phyloP scores from a whole-genome alignment of 2,329 filamentous ascomycete species.

The Paecilomyces formosus region DNA sequence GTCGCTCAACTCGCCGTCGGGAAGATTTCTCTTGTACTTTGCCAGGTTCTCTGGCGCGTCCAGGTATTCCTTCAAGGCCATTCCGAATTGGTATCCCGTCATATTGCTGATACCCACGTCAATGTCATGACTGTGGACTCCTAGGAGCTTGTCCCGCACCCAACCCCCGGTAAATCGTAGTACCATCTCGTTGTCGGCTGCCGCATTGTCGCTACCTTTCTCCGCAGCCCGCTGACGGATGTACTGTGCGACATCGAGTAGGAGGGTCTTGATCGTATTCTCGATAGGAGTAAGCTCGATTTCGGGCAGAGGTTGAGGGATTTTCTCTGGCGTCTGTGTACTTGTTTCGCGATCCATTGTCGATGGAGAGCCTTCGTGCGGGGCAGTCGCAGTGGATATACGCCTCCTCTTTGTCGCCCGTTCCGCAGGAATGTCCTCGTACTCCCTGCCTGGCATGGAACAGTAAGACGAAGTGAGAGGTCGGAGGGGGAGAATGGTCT shows the following conservation, averaged over 20 bases:
- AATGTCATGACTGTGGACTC: conserved; percentile 40
- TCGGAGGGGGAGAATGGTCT: conserved; percentile 1
- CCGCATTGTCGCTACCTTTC: conserved; percentile 17
- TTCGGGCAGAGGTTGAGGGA: conserved; percentile 13
- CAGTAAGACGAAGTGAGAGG: background rate
- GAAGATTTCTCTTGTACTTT: conserved; percentile 39
- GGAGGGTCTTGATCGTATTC: conserved; percentile 61
- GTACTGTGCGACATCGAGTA: conserved; percentile 72
- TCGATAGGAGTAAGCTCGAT: conserved; percentile 63
- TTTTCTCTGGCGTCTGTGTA: conserved; percentile 4
- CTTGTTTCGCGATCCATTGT: conserved; percentile 14
- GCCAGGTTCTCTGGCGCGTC: conserved; percentile 30
- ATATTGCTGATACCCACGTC: conserved; percentile 44
- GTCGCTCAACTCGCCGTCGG: conserved; percentile 46
- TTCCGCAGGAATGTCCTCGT: conserved; percentile 11
- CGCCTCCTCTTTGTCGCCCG: conserved; percentile 26
- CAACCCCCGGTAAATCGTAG: conserved; percentile 44
- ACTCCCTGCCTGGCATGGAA: conserved; percentile 21
- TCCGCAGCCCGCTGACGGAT: conserved; percentile 43
- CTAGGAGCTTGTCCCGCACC: conserved; percentile 44
- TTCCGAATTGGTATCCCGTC: conserved; percentile 42
- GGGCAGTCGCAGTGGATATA: conserved; percentile 13
- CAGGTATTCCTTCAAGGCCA: conserved; percentile 36
- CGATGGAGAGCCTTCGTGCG: conserved; percentile 13
- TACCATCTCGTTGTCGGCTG: conserved; percentile 21